These are phyloP conservation scores for Funneliformis geosporum DNA, from an alignment of 192 early-diverging fungal species.

Conservation along the genomic window DNA sequence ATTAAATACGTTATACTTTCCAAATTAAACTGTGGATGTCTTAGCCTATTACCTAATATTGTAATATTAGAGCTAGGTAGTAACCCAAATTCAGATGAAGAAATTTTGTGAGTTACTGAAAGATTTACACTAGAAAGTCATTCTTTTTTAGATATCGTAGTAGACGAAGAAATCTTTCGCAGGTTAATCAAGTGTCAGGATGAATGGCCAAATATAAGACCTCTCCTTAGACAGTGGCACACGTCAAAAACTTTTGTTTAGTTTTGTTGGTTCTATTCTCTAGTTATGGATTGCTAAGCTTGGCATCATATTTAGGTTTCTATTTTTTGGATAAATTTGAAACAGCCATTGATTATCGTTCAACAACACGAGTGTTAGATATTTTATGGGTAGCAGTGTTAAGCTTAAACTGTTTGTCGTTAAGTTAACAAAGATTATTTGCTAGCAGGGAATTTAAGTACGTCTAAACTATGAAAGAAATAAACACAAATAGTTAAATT, in stretches of 20 bases:
- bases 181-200: not conserved
- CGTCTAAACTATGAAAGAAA: no score
- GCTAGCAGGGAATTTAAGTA: no score
- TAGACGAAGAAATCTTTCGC: not conserved
- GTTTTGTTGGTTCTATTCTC: slow-evolving; percentile 16
- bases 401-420: no score
- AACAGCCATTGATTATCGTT: no score
- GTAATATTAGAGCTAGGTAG: not conserved
- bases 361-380: no score
- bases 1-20: not conserved
- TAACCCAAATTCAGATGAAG: not conserved
- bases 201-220: not conserved
- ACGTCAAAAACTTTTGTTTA: not conserved
- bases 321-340: no score
- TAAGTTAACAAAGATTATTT: no score
- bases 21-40: not conserved
- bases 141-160: not conserved
- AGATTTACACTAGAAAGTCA: not conserved
- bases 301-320: not conserved
- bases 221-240: not conserved
- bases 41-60: not conserved
- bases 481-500: no score
- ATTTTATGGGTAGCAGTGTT: no score
- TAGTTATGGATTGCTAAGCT: not conserved
- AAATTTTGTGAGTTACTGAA: not conserved